Evolutionary conservation across 805 yeast genomes (phyloP).

Genomic region (Metschnikowia proteae): DNA sequence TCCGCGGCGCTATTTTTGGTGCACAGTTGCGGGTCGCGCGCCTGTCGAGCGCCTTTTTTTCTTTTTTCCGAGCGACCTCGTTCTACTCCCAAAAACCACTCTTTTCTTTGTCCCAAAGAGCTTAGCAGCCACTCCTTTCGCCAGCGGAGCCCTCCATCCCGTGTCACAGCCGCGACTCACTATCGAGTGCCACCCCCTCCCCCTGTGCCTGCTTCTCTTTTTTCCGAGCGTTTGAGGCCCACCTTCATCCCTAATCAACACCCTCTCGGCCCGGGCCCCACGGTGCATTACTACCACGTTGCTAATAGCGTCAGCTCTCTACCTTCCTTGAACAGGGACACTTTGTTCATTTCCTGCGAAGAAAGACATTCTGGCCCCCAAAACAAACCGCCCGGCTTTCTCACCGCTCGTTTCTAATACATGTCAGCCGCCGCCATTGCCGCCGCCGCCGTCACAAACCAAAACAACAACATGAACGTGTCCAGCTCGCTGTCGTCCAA

Average conservation of each 20-base stretch:
- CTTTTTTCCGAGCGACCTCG: slow-evolving; percentile 2
- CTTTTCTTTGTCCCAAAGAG: slow-evolving; percentile 6
- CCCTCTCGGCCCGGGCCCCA: neutral
- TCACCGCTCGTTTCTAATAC: slow-evolving; percentile 1
- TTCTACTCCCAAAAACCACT: slow-evolving; percentile 3
- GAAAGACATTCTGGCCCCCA: neutral
- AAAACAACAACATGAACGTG: slow-evolving; percentile 18
- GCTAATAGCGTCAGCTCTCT: slow-evolving; percentile 2
- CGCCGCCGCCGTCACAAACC: slow-evolving; percentile 34
- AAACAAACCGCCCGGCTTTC: neutral
- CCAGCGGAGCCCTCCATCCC: slow-evolving; percentile 4
- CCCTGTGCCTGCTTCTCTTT: neutral
- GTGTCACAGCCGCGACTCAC: neutral
- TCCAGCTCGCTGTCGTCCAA: slow-evolving; percentile 19
- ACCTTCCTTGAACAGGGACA: neutral
- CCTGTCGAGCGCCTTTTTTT: slow-evolving; percentile 1
- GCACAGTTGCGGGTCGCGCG: slow-evolving; percentile 3
- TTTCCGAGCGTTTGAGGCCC: neutral
- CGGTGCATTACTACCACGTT: neutral
- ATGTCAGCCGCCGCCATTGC: slow-evolving; percentile 39
- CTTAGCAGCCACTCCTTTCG: slow-evolving; percentile 1
- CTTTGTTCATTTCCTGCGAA: neutral
- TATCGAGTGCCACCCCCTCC: neutral
- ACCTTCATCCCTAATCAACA: neutral
- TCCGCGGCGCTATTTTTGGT: slow-evolving; percentile 1